phyloP scores from a whole-genome alignment of 31 red algal species.

The Asparagopsis taxiformis region DNA sequence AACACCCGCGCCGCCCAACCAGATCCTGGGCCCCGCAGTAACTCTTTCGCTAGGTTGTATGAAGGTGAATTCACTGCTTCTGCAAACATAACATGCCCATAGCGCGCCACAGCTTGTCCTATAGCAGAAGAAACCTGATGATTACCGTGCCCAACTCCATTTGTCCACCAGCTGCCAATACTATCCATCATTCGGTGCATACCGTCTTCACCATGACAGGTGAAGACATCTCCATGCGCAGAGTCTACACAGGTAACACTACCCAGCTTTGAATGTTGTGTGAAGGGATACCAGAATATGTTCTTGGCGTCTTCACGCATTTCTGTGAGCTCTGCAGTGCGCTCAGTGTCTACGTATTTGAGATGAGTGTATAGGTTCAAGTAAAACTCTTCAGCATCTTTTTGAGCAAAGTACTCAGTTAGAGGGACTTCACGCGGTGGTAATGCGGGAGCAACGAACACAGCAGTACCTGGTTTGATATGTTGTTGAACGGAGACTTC shows the following conservation, averaged over 20 bases:
- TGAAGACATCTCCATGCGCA: slow-evolving; percentile 73
- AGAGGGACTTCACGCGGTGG: slow-evolving; percentile 43
- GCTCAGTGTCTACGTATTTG: slow-evolving; percentile 7
- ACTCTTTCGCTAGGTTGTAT: slow-evolving; percentile 45
- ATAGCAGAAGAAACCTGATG: slow-evolving; percentile 37
- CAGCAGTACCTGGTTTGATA: slow-evolving; percentile 31
- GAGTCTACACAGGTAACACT: slow-evolving; percentile 74
- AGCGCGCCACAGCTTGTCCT: slow-evolving; percentile 65
- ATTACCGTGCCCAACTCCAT: slow-evolving; percentile 89
- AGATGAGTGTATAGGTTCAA: slow-evolving; percentile 27
- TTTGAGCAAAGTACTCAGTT: slow-evolving; percentile 45
- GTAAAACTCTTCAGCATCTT: slow-evolving; percentile 42
- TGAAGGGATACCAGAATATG: slow-evolving; percentile 97
- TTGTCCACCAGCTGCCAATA: slow-evolving; percentile 97
- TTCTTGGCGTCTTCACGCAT: slow-evolving; percentile 54
- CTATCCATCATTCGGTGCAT: slow-evolving; percentile 55
- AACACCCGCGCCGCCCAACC: slow-evolving; percentile 92
- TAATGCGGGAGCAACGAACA: slow-evolving; percentile 61
- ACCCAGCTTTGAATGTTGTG: slow-evolving; percentile 69
- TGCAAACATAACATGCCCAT: slow-evolving; percentile 98
- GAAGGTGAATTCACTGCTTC: slow-evolving; percentile 77
- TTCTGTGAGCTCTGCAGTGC: slow-evolving; percentile 20
- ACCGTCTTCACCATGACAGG: slow-evolving; percentile 35
- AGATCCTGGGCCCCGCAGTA: slow-evolving; percentile 68
- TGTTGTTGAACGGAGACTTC: slow-evolving; percentile 38